Evolutionary conservation across 352 stramenopile genomes (phyloP).

Genomic region (Globisporangium paddicum): DNA sequence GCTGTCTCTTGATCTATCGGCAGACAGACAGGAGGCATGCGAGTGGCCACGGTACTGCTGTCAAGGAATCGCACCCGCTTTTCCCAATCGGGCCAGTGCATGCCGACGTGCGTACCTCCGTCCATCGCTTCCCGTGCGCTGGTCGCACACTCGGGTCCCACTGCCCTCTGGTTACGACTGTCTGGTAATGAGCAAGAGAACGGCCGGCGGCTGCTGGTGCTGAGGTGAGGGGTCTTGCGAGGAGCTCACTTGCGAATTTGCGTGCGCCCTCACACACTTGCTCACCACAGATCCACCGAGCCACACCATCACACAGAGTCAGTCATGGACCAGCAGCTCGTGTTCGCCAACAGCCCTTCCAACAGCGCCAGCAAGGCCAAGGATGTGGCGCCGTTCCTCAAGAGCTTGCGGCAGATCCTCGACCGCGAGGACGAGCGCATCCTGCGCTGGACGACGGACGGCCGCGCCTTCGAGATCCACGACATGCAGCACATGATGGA

Average conservation of each 20-base stretch:
- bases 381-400: slow-evolving; percentile 69
- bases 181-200: too few species aligned
- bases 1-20: too few species aligned
- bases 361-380: slow-evolving; percentile 14
- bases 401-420: slow-evolving; percentile 56
- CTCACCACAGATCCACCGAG: not conserved
- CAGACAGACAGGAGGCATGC: too few species aligned
- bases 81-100: not conserved
- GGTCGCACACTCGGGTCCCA: not conserved
- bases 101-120: not conserved
- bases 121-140: slow-evolving; percentile 6
- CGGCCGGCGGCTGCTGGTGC: too few species aligned
- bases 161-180: not conserved
- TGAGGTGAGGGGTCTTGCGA: not conserved
- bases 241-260: slow-evolving; percentile 5
- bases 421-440: slow-evolving; percentile 40
- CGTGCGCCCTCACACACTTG: not conserved
- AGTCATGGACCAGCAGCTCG: not conserved
- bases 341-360: not conserved
- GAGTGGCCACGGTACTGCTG: too few species aligned
- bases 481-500: slow-evolving; percentile 72
- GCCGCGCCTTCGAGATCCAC: slow-evolving; percentile 61
- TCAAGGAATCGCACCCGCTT: too few species aligned
- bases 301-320: not conserved
- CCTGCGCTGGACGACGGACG: slow-evolving; percentile 50